Base-by-base conservation (phyloP, 768 basidiomycete genomes). In the Amanita polypyramis region DNA sequence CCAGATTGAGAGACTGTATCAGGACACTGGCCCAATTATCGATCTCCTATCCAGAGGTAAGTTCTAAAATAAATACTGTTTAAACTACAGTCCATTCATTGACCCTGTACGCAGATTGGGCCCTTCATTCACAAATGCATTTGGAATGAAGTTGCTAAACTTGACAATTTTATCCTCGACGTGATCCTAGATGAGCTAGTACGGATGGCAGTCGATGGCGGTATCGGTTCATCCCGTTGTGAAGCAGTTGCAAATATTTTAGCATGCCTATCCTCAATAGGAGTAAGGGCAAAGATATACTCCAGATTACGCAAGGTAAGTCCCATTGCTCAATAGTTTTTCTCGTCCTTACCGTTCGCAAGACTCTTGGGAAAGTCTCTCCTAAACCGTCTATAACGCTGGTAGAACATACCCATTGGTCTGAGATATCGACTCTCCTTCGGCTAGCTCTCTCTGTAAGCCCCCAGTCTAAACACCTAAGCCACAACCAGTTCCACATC, bases 131-230 rank as follows among this genome's bases (percentile, higher is more conserved):
- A 91, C 53, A 77, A 74, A 52, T 75, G 76, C 52, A 72, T 95
- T 37, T 96, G 93, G 93, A 56, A 65, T 2, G 82, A 89, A 57
- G 68, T 94, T 7, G 78, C 76, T 10, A 82, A 74, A 57, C 71
- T 86, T 12, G 89, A 92, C 46, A 66, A 71, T 25, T 65, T 66
- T 3, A 70, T 87, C 32, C 66, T 84, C 23, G 88, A 91, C 55
- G 69, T 85, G 20, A 77, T 88, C 30, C 58, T 93, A 23, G 85
- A 88, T 37, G 91, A 93, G 62, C 61, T 94, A 42, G 73, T 92
- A 45, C 76, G 87, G 15, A 77, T 82, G 4, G 92, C 89, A 1
- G 74, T 82, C n/a, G 91, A 92, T 59, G 82, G 84, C 30, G 89
- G 87, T 0, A 72, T 87, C 30, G 87, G 82, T 14, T 83, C 84